Evolutionary conservation across 495 filamentous ascomycete species (phyloP), one percentile per base, ranked within the genome.

Genomic region (Hyaloscypha bicolor): DNA sequence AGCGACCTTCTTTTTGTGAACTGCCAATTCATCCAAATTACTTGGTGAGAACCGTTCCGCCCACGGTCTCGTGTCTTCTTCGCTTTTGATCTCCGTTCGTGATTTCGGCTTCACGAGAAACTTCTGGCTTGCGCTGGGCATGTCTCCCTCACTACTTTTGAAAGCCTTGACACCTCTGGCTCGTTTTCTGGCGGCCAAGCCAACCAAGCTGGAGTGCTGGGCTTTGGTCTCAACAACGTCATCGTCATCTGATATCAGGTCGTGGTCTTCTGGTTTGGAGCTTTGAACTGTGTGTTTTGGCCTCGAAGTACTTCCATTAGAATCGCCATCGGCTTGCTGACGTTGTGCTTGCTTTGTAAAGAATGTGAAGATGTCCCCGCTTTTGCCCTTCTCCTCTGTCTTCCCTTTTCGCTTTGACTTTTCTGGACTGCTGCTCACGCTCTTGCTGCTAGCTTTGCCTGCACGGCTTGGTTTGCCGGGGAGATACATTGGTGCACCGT

Each of bases 1-100:
- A 19, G 84, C 78, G 25, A 98, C 93, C 77, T 99, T 99, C 72
- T 83, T 91, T 78, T 93, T 97, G 74, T 99, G 92, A 39, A 98
- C 93, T 0, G 90, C 94, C 62, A 98, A 81, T 76, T 97, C 93
- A 33, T 88, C 87, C n/a, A 96, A 67, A 67, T 84, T 85, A 1
- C 74, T 67, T 0, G 96, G 96, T 3, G 82, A 86, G 75, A 91
- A 98, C 71, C 87, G 86, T 71, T 97, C 93, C 19, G 90, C 88
- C 96, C 96, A 99, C 2, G 96, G 93, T 71, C 89, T 77, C 48
- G 78, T 69, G 53, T 85, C 83, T 9, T 81, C 77, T 22, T 70
- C 72, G 35, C 68, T 68, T 9, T 70, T 57, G 12, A 29, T 57
- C 33, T 66, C 62, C 32, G 64, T 59, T 35, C 72, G 51, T 9